Evolutionary conservation across 495 filamentous ascomycete genomes (phyloP), one percentile per base, ranked within the genome.

Genomic region (Penicillium cataractarum): DNA sequence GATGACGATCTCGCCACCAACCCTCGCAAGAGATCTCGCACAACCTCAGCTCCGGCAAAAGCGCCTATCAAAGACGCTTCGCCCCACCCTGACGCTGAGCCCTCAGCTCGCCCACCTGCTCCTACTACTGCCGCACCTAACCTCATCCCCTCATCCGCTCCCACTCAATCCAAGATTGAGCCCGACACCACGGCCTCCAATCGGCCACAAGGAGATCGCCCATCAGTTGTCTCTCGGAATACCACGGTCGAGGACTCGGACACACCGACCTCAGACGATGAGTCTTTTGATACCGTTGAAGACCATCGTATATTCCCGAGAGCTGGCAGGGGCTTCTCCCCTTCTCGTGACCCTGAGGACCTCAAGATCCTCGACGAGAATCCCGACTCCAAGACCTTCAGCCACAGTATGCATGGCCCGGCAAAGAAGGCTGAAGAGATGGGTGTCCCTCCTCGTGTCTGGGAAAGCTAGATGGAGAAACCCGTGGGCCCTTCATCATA

Each of bases 241-340:
- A 27, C 27, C 8, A 31, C 57, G 2, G 37, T 64, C 2, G 35
- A 64, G 15, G 53, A 35, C 49, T 24, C 59, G 50, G 31, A 57
- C 9, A 40, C 12, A 51, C 63, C 57, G 27, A 42, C 62, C 21
- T 42, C 22, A 9, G 51, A 61, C 27, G 72, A 70, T 12, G 71
- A 71, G 0, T 73, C 76, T 0, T 73, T 73, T 9, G 78, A 74
- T 15, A 74, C 78, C 52, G 62, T 77, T 33, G 71, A 76, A 22
- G 82, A 84, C 39, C 84, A 84, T 44, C 79, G 86, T 22, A 75
- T 87, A 9, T 91, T 91, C 77, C 89, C 90, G 1, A 84, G 85
- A 65, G 76, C 86, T 15, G 90, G 89, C 3, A 83, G 83, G 62
- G 82, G 82, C 7, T 73, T 83, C 27, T 55, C 62, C 6, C 68